These are phyloP conservation scores for Trichoderma asperelloides DNA, from an alignment of 495 filamentous ascomycete genomes.

Conservation along the genomic window DNA sequence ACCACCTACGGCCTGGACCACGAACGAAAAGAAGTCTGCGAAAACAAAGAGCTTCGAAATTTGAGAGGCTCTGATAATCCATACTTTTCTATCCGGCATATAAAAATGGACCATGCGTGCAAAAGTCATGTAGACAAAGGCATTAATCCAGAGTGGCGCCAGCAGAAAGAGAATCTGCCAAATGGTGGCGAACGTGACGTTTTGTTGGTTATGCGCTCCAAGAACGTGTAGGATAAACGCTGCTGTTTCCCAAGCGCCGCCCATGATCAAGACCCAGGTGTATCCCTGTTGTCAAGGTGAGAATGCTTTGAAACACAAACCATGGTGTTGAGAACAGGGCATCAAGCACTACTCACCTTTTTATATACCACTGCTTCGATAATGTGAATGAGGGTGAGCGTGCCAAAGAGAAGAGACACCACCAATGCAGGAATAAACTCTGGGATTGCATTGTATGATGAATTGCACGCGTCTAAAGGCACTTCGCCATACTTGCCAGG, in stretches of 20 bases:
- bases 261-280: constrained; percentile 30
- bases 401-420: constrained; percentile 28
- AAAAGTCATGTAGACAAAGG: constrained; percentile 61
- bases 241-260: constrained; percentile 27
- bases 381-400: constrained; percentile 18
- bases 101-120: constrained; percentile 55
- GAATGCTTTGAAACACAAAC: constrained; percentile 19
- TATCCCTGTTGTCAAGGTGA: constrained; percentile 35
- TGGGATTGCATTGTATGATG: constrained; percentile 33
- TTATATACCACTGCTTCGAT: not conserved
- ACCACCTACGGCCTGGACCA: constrained; percentile 51
- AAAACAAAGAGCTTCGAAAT: constrained; percentile 51
- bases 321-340: not conserved
- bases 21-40: constrained; percentile 54
- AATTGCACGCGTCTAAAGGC: constrained; percentile 29
- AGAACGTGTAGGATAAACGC: constrained; percentile 28
- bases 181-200: constrained; percentile 15
- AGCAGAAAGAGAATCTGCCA: constrained; percentile 33
- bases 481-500: constrained; percentile 36
- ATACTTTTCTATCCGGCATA: constrained; percentile 37
- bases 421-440: constrained; percentile 24
- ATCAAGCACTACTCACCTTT: not conserved
- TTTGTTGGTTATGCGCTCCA: constrained; percentile 32
- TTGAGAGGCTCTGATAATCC: constrained; percentile 37
- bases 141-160: constrained; percentile 50